A percentile compares a stretch with the other conserved stretches of the same genome.
phyloP scores from a whole-genome alignment of 495 filamentous ascomycete species.

The Bacidia gigantensis region DNA sequence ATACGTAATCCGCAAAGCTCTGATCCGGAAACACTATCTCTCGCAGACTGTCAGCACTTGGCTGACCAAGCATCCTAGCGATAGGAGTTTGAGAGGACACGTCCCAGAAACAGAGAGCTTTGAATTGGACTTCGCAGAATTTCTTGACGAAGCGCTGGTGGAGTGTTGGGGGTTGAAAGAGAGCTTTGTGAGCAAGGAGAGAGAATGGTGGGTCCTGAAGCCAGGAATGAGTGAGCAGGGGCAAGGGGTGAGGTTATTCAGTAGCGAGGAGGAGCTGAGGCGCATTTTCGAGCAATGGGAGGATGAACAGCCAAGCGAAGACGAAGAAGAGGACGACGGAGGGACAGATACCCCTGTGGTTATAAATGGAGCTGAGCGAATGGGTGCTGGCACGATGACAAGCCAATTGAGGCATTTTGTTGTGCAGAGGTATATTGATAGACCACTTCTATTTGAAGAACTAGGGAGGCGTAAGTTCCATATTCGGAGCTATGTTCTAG shows the following conservation, averaged over 20 bases:
- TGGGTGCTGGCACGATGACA: constrained; percentile 52
- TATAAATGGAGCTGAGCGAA: constrained; percentile 17
- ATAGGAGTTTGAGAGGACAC: constrained; percentile 43
- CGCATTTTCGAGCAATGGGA: constrained; percentile 85
- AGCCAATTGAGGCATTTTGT: constrained; percentile 93
- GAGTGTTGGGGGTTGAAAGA: constrained; percentile 80
- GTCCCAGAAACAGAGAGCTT: constrained; percentile 67
- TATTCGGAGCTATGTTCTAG: constrained; percentile 79
- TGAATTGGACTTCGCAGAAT: constrained; percentile 93
- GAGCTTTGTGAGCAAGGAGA: constrained; percentile 46
- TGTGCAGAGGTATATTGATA: constrained; percentile 89
- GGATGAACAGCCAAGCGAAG: constrained; percentile 32
- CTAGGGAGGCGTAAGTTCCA: constrained; percentile 75
- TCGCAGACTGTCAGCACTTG: constrained; percentile 65
- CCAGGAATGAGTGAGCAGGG: constrained; percentile 94
- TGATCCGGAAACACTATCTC: constrained; percentile 95
- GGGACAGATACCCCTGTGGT: constrained; percentile 6
- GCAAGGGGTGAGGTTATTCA: constrained; percentile 83
- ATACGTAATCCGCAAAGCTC: constrained; percentile 88
- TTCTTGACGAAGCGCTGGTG: constrained; percentile 79
- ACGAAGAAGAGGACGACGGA: constrained; percentile 43
- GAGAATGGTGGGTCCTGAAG: constrained; percentile 96
- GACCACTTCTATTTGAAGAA: constrained; percentile 57
- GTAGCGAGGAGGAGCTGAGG: constrained; percentile 61
- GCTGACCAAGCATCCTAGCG: constrained; percentile 66